phyloP scores from a whole-genome alignment of 2,329 filamentous ascomycete genomes.

The Colletotrichum cuscutae region DNA sequence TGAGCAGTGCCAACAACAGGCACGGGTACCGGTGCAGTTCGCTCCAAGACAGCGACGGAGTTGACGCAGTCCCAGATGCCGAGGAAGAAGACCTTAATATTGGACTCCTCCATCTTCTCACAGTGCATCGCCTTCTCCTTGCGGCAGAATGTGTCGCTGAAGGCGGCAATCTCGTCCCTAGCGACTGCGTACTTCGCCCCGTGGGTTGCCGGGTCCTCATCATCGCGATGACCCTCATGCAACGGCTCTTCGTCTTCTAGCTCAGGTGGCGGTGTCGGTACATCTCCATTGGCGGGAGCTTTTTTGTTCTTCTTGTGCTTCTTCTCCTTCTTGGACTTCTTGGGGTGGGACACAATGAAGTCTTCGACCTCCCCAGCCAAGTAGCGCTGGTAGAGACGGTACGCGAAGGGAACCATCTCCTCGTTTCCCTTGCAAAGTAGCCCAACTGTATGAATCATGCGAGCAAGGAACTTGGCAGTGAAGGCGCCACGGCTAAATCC shows the following conservation, averaged over 20 bases:
- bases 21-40: conserved; percentile 49
- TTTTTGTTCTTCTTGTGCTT: conserved; percentile 36
- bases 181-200: conserved; percentile 40
- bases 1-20: conserved; percentile 52
- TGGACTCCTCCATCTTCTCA: conserved; percentile 38
- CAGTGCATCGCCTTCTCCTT: conserved; percentile 40
- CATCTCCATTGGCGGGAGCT: conserved; percentile 11
- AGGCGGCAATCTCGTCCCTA: conserved; percentile 53
- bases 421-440: conserved; percentile 63
- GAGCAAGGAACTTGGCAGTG: conserved; percentile 62
- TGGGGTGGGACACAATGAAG: conserved; percentile 38
- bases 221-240: conserved; percentile 26
- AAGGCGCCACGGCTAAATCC: conserved; percentile 64
- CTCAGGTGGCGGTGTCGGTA: conserved; percentile 17
- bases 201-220: conserved; percentile 36
- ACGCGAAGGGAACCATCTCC: conserved; percentile 64
- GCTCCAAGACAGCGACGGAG: conserved; percentile 56
- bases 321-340: conserved; percentile 13
- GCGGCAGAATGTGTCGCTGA: conserved; percentile 60
- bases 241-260: conserved; percentile 44
- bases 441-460: conserved; percentile 61
- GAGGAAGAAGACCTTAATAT: conserved; percentile 64
- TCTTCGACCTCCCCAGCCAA: conserved; percentile 51
- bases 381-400: conserved; percentile 53
- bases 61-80: conserved; percentile 66